phyloP scores from a whole-genome alignment of 2,329 filamentous ascomycete species.

The Trichoderma lentiforme region DNA sequence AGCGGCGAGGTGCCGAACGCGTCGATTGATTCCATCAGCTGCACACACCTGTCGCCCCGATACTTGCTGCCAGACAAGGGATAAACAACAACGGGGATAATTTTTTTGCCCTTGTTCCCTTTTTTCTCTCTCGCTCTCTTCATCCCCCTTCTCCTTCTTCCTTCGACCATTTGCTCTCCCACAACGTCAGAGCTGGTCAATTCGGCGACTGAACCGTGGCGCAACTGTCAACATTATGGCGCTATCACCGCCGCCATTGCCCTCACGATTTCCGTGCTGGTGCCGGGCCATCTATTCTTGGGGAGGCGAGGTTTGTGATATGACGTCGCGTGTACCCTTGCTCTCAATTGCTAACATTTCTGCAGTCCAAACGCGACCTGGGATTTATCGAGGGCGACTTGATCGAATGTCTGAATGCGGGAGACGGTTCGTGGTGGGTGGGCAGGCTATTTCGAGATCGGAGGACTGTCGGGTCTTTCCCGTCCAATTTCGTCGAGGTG shows the following conservation, averaged over 20 bases:
- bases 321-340: not conserved
- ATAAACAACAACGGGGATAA: slow-evolving; percentile 11
- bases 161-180: not conserved
- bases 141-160: not conserved
- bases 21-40: slow-evolving; percentile 14
- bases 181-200: not conserved
- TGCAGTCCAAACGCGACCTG: slow-evolving; percentile 80
- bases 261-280: slow-evolving; percentile 84
- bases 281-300: slow-evolving; percentile 88
- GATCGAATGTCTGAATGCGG: slow-evolving; percentile 96
- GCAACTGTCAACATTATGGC: slow-evolving; percentile 42
- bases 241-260: slow-evolving; percentile 58
- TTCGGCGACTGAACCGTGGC: slow-evolving; percentile 2
- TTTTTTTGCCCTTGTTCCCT: not conserved
- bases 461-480: slow-evolving; percentile 87
- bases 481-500: slow-evolving; percentile 94
- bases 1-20: slow-evolving; percentile 7
- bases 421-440: slow-evolving; percentile 98
- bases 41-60: slow-evolving; percentile 9
- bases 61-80: slow-evolving; percentile 13
- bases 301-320: slow-evolving; percentile 70
- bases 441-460: slow-evolving; percentile 85
- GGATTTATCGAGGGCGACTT: slow-evolving; percentile 97
- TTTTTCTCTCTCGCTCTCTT: not conserved
- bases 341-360: slow-evolving; percentile 23